phyloP scores from a whole-genome alignment of 2,329 filamentous ascomycete species.

The Curvularia sp. region DNA sequence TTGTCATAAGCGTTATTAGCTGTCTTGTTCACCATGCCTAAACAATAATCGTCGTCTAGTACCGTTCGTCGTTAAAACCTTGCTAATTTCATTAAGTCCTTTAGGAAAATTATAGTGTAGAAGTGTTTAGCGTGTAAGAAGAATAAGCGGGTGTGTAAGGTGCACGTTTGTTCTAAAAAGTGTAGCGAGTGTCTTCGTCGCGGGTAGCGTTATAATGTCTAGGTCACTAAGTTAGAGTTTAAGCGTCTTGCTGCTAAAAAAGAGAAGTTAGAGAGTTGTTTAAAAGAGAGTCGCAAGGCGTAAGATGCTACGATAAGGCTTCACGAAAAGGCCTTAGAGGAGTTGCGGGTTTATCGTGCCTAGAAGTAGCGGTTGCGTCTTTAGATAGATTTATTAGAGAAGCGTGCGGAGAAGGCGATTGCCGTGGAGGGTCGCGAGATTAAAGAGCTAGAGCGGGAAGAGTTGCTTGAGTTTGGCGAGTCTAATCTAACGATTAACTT shows the following conservation, averaged over 20 bases:
- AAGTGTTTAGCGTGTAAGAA: neutral
- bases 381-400: too few species aligned
- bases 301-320: too few species aligned
- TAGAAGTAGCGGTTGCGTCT: too few species aligned
- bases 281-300: neutral
- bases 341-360: too few species aligned
- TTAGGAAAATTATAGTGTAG: constrained; percentile 3
- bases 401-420: too few species aligned
- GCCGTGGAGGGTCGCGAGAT: too few species aligned
- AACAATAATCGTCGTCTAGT: too few species aligned
- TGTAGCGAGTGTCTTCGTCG: constrained; percentile 2
- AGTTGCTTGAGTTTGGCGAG: too few species aligned
- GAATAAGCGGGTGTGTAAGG: neutral
- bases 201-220: neutral
- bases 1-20: neutral
- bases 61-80: neutral
- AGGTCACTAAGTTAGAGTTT: constrained; percentile 2
- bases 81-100: neutral
- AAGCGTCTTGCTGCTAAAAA: neutral
- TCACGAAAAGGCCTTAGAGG: too few species aligned
- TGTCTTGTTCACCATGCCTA: too few species aligned
- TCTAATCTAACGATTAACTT: too few species aligned
- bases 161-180: neutral
- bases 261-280: neutral
- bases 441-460: too few species aligned